A percentile compares a stretch with the other conserved stretches of the same genome.
phyloP scores from a whole-genome alignment of 306 rosid species.

The Cucumis melo region DNA sequence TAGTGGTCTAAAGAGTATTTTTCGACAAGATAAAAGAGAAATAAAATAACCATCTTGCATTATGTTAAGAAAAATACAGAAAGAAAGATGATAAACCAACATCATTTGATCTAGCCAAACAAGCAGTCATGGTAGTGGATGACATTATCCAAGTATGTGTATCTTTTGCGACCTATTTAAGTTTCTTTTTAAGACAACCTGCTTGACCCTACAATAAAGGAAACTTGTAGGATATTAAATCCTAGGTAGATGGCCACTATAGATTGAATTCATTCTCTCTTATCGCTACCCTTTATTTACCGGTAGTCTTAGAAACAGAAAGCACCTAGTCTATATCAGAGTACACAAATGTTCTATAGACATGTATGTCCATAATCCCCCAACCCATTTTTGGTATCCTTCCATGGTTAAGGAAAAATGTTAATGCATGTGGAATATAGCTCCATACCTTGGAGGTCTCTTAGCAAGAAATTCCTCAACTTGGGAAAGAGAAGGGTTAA shows the following conservation, averaged over 20 bases:
- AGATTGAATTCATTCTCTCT: too few species aligned
- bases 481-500: slow-evolving; percentile 71
- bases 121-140: background rate
- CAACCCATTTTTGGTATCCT: background rate
- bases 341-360: background rate
- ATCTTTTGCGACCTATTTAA: background rate
- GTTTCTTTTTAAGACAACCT: too few species aligned
- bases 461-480: slow-evolving; percentile 66
- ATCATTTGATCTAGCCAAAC: background rate
- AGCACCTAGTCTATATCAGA: background rate
- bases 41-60: background rate
- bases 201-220: too few species aligned
- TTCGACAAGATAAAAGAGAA: background rate
- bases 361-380: background rate
- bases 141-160: background rate
- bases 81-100: background rate
- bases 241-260: too few species aligned
- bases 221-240: too few species aligned
- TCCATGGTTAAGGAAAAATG: background rate
- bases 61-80: background rate
- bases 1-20: background rate
- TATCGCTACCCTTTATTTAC: too few species aligned
- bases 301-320: background rate
- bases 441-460: slow-evolving; percentile 60
- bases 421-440: background rate